These are phyloP conservation scores for Fusarium mangiferae DNA, from an alignment of 2,329 filamentous ascomycete genomes.

Conservation along the genomic window DNA sequence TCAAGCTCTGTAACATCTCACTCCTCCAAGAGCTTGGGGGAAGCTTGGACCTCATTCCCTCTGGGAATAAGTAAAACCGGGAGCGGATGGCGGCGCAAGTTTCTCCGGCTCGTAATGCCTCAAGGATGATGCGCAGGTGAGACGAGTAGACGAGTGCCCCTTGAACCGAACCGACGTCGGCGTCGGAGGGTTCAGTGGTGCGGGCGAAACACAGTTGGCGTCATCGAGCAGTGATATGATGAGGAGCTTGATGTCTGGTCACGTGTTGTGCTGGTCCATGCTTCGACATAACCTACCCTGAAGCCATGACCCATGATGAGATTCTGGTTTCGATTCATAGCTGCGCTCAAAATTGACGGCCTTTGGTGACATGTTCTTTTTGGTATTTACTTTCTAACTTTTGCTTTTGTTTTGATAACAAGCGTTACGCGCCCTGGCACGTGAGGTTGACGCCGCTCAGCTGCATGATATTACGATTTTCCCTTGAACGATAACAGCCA, in stretches of 20 bases:
- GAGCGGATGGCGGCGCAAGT: conserved; percentile 22
- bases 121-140: conserved; percentile 8
- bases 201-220: conserved; percentile 13
- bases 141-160: conserved; percentile 8
- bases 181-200: conserved; percentile 9
- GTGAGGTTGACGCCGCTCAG: background rate
- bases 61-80: conserved; percentile 1
- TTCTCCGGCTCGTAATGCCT: conserved; percentile 26
- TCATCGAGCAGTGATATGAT: conserved; percentile 33
- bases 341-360: background rate
- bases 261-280: background rate
- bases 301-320: background rate
- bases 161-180: conserved; percentile 19
- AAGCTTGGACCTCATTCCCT: conserved; percentile 19
- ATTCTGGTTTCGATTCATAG: background rate
- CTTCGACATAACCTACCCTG: rapidly evolving
- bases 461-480: conserved; percentile 1
- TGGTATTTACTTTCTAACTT: background rate
- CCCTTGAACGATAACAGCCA: background rate
- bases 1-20: conserved; percentile 32
- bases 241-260: background rate
- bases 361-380: background rate
- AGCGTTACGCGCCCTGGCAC: background rate
- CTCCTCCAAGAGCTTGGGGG: conserved; percentile 4
- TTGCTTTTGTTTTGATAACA: background rate